Conservation (phyloP, 1,284 basidiomycete species). For the Leccinum glutinopallens region DNA sequence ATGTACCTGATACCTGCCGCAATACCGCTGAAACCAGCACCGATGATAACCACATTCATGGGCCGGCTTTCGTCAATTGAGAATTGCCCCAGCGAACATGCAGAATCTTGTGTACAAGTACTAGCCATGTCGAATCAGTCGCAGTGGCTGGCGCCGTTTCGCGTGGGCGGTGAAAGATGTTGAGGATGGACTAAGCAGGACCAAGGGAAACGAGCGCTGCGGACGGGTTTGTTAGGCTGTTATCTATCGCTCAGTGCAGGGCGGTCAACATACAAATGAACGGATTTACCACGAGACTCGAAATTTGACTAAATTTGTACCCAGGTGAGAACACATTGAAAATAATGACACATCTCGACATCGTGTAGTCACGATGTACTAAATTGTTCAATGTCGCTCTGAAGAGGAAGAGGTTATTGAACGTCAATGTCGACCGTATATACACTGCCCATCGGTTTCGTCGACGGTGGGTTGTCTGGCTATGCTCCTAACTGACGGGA, state of each 20-base stretch:
- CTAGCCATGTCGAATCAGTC: background rate
- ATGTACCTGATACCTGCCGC: background rate
- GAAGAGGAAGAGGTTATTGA: no score
- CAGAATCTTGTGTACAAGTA: background rate
- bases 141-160: background rate
- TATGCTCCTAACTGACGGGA: background rate
- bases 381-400: no score
- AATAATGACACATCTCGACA: no score
- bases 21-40: background rate
- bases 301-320: no score
- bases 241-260: background rate
- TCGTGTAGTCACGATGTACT: no score
- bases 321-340: no score
- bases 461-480: background rate
- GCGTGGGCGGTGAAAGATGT: background rate
- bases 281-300: no score
- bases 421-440: no score
- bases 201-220: no score
- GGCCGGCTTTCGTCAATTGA: background rate
- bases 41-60: background rate
- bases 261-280: background rate
- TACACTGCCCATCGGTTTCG: no score
- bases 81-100: background rate
- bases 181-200: no score
- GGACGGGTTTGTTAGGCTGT: background rate